Percentiles rank a stretch among this genome's conserved stretches.
These are phyloP conservation scores for Heliocybe sulcata DNA, from an alignment of 1,284 basidiomycete genomes.

Conservation along the genomic window DNA sequence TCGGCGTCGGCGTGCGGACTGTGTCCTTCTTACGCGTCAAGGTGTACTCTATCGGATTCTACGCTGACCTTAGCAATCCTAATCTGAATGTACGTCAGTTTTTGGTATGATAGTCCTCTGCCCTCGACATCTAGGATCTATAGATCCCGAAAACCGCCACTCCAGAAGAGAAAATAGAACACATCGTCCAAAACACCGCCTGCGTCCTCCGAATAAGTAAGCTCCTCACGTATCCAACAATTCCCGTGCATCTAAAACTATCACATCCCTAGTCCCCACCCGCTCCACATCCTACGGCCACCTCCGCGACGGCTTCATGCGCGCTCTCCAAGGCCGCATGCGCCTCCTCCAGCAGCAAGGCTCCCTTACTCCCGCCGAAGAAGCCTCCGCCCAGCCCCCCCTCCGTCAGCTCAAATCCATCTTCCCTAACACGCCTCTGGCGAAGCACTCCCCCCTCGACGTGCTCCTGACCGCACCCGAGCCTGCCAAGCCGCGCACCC, in stretches of 20 bases:
- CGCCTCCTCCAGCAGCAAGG: constrained; percentile 44
- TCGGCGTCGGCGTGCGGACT: constrained; percentile 79
- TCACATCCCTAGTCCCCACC: constrained; percentile 56
- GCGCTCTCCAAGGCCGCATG: constrained; percentile 65
- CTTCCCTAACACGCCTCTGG: constrained; percentile 63
- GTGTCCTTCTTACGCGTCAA: constrained; percentile 80
- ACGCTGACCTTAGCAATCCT: constrained; percentile 66
- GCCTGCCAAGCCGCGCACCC: constrained; percentile 36
- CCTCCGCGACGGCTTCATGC: constrained; percentile 80
- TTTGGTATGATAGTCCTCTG: background rate
- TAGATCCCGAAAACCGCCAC: constrained; percentile 40
- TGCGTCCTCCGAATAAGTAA: constrained; percentile 73
- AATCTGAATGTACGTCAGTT: constrained; percentile 45
- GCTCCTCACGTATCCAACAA: constrained; percentile 12
- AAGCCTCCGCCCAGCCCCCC: constrained; percentile 48
- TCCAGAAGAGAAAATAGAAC: constrained; percentile 61
- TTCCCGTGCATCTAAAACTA: background rate
- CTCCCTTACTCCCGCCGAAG: constrained; percentile 49
- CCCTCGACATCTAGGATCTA: constrained; percentile 6
- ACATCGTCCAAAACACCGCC: constrained; percentile 59
- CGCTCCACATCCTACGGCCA: constrained; percentile 78
- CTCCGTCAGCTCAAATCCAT: constrained; percentile 68
- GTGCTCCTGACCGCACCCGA: constrained; percentile 56
- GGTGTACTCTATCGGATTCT: constrained; percentile 84
- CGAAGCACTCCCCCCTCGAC: constrained; percentile 62